A percentile compares a stretch with the other conserved stretches of the same genome.
Evolutionary conservation across 2,329 filamentous ascomycete genomes (phyloP).

Genomic region (Venturia carpophila): DNA sequence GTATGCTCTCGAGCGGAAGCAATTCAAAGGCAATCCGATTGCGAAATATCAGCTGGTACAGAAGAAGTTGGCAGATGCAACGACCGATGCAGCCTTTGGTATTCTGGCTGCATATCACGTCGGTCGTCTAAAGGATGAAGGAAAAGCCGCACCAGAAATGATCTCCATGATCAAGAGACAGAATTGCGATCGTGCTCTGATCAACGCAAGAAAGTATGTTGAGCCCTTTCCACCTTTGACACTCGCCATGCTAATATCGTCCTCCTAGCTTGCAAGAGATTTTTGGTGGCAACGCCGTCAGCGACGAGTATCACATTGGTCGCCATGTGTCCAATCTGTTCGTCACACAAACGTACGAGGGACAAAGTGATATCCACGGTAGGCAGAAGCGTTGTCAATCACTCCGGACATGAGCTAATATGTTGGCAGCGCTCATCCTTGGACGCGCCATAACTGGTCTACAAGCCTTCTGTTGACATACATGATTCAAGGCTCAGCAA

Average conservation of each 20-base stretch:
- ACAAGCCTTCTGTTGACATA: conserved; percentile 19
- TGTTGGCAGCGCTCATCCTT: conserved; percentile 18
- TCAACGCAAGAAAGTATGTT: conserved; percentile 58
- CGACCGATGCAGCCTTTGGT: conserved; percentile 84
- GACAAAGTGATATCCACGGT: conserved; percentile 97
- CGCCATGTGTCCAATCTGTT: conserved; percentile 94
- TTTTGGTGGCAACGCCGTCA: conserved; percentile 96
- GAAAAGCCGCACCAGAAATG: conserved; percentile 87
- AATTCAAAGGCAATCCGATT: conserved; percentile 92
- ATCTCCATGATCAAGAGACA: conserved; percentile 94
- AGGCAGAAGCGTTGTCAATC: conserved; percentile 35
- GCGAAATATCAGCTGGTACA: conserved; percentile 96
- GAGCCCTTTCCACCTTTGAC: background rate
- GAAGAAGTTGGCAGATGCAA: conserved; percentile 92
- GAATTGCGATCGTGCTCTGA: conserved; percentile 86
- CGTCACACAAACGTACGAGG: conserved; percentile 96
- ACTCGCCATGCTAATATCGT: background rate
- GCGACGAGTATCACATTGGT: conserved; percentile 92
- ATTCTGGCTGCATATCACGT: conserved; percentile 88
- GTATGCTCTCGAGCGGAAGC: conserved; percentile 87
- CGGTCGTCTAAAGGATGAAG: conserved; percentile 84
- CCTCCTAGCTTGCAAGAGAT: conserved; percentile 74
- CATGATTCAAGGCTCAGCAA: background rate
- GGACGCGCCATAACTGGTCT: conserved; percentile 20
- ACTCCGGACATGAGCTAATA: conserved; percentile 10